These are phyloP conservation scores for Neofusicoccum ribis DNA, from an alignment of 2,329 filamentous ascomycete species.

Conservation along the genomic window DNA sequence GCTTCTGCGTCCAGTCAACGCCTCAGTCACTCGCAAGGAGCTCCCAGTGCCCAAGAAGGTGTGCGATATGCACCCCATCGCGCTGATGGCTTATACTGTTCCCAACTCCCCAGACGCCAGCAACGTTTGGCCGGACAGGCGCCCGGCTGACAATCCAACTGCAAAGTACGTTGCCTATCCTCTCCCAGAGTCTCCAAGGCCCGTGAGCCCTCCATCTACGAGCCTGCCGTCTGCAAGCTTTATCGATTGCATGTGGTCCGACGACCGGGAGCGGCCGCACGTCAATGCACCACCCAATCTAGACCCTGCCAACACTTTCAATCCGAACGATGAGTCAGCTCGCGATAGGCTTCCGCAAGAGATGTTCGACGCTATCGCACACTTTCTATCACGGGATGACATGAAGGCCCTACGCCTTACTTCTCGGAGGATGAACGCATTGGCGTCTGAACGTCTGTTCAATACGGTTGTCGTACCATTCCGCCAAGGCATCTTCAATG, in stretches of 20 bases:
- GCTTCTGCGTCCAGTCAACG: neutral
- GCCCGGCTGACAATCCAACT: neutral
- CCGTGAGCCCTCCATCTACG: no score
- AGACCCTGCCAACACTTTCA: neutral
- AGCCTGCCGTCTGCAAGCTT: neutral
- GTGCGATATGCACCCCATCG: neutral
- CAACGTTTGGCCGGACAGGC: neutral
- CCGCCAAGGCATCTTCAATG: slow-evolving; percentile 58
- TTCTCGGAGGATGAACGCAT: slow-evolving; percentile 58
- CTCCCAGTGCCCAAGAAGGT: neutral
- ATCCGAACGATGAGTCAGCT: neutral
- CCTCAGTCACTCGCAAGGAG: no score
- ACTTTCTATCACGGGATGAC: slow-evolving; percentile 57
- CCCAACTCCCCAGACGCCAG: neutral
- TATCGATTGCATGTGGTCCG: neutral
- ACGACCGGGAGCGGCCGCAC: neutral
- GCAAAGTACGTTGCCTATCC: neutral
- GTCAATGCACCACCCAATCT: neutral
- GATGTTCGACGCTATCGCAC: slow-evolving; percentile 60
- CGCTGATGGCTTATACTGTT: neutral
- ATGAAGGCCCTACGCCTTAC: slow-evolving; percentile 64
- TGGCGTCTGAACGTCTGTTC: slow-evolving; percentile 61
- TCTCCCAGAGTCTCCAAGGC: neutral
- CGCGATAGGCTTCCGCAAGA: slow-evolving; percentile 56
- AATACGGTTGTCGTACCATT: slow-evolving; percentile 66